A percentile compares a stretch with the other conserved stretches of the same genome.
Conservation (phyloP, 768 basidiomycete species). For the Gautieria morchelliformis region DNA sequence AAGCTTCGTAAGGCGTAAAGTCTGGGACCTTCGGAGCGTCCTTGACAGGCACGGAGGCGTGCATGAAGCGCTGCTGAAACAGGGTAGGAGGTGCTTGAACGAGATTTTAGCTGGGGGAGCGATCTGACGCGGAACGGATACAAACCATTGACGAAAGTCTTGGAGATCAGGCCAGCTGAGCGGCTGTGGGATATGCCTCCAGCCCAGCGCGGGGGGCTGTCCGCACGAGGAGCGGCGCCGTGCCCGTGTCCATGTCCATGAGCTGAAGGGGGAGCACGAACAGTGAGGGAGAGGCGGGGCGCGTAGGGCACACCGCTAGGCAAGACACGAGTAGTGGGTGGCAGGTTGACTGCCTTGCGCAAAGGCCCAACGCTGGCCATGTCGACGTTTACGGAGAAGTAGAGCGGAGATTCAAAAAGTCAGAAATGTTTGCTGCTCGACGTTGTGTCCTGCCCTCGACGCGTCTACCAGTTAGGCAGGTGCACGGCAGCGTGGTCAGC, state of each 20-base stretch:
- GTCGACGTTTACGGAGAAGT: not conserved
- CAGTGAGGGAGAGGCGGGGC: constrained; percentile 64
- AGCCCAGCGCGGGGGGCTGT: constrained; percentile 54
- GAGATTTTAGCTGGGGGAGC: not conserved
- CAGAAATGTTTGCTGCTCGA: constrained; percentile 1
- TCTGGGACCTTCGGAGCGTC: constrained; percentile 83
- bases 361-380: constrained; percentile 8
- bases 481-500: not conserved
- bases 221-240: constrained; percentile 46
- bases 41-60: constrained; percentile 60
- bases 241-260: constrained; percentile 58
- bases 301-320: constrained; percentile 74
- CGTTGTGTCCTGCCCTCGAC: not conserved
- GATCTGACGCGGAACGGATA: constrained; percentile 2
- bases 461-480: not conserved
- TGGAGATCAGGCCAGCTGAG: constrained; percentile 47
- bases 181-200: constrained; percentile 40
- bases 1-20: constrained; percentile 71
- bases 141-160: constrained; percentile 52
- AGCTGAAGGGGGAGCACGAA: constrained; percentile 48
- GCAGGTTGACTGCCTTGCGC: constrained; percentile 62
- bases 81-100: constrained; percentile 42
- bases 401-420: constrained; percentile 2
- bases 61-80: constrained; percentile 63
- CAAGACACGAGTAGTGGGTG: constrained; percentile 71